Percentiles rank a stretch among this genome's conserved stretches.
These are phyloP conservation scores for Cyphellophora europaea DNA, from an alignment of 2,329 filamentous ascomycete species.

Conservation along the genomic window DNA sequence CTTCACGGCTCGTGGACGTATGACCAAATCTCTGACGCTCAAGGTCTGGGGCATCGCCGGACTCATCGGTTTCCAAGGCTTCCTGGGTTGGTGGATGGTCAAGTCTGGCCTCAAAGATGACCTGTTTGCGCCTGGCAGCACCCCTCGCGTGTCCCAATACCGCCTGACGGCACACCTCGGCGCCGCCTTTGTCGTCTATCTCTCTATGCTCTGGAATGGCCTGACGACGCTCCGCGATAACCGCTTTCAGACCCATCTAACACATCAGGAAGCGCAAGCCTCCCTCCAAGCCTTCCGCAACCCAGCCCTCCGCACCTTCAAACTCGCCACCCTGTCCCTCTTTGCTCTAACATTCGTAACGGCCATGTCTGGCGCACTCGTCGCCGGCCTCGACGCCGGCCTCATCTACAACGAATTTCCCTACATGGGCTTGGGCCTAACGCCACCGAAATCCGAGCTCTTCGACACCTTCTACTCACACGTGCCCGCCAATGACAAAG, in stretches of 20 bases:
- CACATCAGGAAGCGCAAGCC: conserved; percentile 53
- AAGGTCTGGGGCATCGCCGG: conserved; percentile 74
- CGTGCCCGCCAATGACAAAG: conserved; percentile 55
- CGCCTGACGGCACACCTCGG: conserved; percentile 81
- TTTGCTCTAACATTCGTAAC: conserved; percentile 74
- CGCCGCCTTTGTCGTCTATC: conserved; percentile 86
- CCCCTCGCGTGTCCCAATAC: conserved; percentile 92
- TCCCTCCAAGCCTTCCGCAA: conserved; percentile 53
- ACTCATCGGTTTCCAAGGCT: conserved; percentile 88
- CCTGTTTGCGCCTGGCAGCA: conserved; percentile 79
- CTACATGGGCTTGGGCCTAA: conserved; percentile 76
- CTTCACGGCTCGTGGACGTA: conserved; percentile 71
- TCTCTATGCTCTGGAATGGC: conserved; percentile 86
- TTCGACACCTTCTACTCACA: conserved; percentile 80
- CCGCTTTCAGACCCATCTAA: conserved; percentile 45
- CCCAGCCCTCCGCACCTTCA: conserved; percentile 63
- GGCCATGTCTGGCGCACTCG: conserved; percentile 85
- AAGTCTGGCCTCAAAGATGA: conserved; percentile 94
- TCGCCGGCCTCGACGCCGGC: conserved; percentile 89
- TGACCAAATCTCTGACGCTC: conserved; percentile 67
- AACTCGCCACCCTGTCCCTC: conserved; percentile 61
- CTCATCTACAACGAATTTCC: conserved; percentile 99
- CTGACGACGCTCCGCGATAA: conserved; percentile 73
- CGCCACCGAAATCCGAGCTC: conserved; percentile 74
- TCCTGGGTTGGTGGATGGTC: conserved; percentile 99